These are phyloP conservation scores for Pythium sukuiense DNA, from an alignment of 352 stramenopile species.

Conservation along the genomic window DNA sequence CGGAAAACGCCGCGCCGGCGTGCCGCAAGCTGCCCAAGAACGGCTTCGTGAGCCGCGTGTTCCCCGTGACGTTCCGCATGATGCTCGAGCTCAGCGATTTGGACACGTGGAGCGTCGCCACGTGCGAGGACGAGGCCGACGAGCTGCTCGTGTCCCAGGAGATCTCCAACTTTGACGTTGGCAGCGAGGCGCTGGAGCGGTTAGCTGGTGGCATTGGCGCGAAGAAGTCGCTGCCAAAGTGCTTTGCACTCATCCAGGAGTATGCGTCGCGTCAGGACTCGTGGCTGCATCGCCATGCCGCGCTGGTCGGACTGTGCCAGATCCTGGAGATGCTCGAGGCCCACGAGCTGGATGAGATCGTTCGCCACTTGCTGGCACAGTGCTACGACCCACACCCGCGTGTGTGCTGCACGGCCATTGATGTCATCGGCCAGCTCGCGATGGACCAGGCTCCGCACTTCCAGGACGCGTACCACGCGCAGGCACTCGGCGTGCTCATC, in stretches of 20 bases:
- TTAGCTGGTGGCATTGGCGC: constrained; percentile 63
- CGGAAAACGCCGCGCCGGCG: constrained; percentile 57
- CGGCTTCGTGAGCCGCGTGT: constrained; percentile 68
- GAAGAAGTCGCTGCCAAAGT: constrained; percentile 72
- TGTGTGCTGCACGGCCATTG: constrained; percentile 82
- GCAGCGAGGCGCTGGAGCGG: constrained; percentile 75
- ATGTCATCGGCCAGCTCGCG: constrained; percentile 77
- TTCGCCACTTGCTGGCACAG: constrained; percentile 65
- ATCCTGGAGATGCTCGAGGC: constrained; percentile 74
- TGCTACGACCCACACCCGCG: constrained; percentile 68
- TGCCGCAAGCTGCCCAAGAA: constrained; percentile 79
- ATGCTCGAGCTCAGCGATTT: constrained; percentile 81
- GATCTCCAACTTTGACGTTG: constrained; percentile 88
- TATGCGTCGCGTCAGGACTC: constrained; percentile 59
- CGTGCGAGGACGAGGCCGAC: constrained; percentile 70
- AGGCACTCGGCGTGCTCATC: constrained; percentile 59
- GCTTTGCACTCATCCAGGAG: constrained; percentile 76
- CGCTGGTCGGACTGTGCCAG: constrained; percentile 79
- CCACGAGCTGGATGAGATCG: constrained; percentile 67
- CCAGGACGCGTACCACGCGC: constrained; percentile 71
- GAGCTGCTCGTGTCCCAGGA: constrained; percentile 46
- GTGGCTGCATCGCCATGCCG: constrained; percentile 77
- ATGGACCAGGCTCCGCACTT: constrained; percentile 83
- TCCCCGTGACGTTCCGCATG: constrained; percentile 81
- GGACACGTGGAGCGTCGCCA: constrained; percentile 64